Conservation (phyloP, 352 stramenopile species). For the Phytopythium helicoides region DNA sequence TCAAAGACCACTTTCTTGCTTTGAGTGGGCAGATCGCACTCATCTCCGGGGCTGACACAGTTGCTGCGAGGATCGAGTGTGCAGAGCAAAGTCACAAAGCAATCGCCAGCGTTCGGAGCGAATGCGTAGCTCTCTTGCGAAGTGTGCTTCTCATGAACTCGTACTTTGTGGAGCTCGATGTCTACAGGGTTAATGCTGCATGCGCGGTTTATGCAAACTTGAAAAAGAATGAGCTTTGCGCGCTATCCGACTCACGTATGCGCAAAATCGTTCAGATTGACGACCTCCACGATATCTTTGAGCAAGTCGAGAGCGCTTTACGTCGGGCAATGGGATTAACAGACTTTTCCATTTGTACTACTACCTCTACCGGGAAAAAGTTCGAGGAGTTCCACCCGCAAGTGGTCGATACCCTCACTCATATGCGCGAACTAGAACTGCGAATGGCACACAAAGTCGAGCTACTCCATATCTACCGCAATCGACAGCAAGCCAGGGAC, state of each 20-base stretch:
- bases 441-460: constrained; percentile 31
- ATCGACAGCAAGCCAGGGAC: constrained; percentile 20
- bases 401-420: constrained; percentile 21
- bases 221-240: constrained; percentile 33
- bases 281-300: constrained; percentile 35
- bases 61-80: constrained; percentile 20
- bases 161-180: constrained; percentile 60
- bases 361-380: constrained; percentile 25
- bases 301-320: constrained; percentile 26
- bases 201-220: constrained; percentile 23
- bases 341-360: constrained; percentile 40
- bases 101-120: constrained; percentile 29
- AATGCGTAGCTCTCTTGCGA: constrained; percentile 42
- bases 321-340: constrained; percentile 40
- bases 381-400: constrained; percentile 56
- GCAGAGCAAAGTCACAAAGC: constrained; percentile 41
- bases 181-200: constrained; percentile 40
- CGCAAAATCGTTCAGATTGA: constrained; percentile 32
- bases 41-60: constrained; percentile 24
- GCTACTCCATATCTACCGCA: constrained; percentile 30
- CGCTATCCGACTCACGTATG: constrained; percentile 34
- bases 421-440: constrained; percentile 30
- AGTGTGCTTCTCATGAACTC: constrained; percentile 54
- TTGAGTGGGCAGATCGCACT: constrained; percentile 29
- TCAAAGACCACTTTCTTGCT: constrained; percentile 33